These are phyloP conservation scores for Rosellinia necatrix DNA, from an alignment of 2,329 filamentous ascomycete species.

Conservation along the genomic window DNA sequence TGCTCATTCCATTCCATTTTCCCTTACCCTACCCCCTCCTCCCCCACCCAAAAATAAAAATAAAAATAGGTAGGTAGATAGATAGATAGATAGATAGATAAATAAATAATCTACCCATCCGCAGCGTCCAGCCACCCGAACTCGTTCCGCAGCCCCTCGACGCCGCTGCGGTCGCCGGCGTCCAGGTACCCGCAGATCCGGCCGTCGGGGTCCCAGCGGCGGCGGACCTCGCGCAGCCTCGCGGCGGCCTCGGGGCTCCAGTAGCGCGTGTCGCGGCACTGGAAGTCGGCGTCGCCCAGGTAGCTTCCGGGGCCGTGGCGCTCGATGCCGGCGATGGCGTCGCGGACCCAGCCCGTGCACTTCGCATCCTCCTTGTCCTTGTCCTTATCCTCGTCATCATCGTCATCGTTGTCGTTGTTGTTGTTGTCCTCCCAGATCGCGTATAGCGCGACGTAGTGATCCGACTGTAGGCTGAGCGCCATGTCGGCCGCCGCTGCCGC, in stretches of 20 bases:
- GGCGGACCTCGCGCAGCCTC: slow-evolving; percentile 49
- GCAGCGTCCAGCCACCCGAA: slow-evolving; percentile 41
- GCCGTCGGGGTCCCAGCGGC: slow-evolving; percentile 50
- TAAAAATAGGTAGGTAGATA: neutral
- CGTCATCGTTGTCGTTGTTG: too few species aligned
- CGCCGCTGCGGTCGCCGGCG: slow-evolving; percentile 47
- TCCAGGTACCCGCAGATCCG: slow-evolving; percentile 52
- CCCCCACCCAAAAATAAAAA: too few species aligned
- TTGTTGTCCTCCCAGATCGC: slow-evolving; percentile 52
- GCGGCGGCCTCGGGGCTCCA: slow-evolving; percentile 51
- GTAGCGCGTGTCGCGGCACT: slow-evolving; percentile 50
- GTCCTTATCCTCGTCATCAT: too few species aligned
- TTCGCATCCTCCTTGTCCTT: too few species aligned
- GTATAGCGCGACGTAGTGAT: slow-evolving; percentile 62
- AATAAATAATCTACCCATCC: neutral
- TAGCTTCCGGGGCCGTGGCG: slow-evolving; percentile 53
- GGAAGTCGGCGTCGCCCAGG: slow-evolving; percentile 60
- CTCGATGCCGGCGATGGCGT: slow-evolving; percentile 47
- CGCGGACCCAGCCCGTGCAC: slow-evolving; percentile 51
- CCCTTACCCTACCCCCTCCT: too few species aligned
- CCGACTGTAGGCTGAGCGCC: slow-evolving; percentile 59
- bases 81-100: neutral
- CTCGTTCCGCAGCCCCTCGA: slow-evolving; percentile 48
- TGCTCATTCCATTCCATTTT: too few species aligned
- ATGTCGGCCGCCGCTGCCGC: slow-evolving; percentile 55